These are phyloP conservation scores for Diaporthe batatas DNA, from an alignment of 2,329 filamentous ascomycete species.

Conservation along the genomic window DNA sequence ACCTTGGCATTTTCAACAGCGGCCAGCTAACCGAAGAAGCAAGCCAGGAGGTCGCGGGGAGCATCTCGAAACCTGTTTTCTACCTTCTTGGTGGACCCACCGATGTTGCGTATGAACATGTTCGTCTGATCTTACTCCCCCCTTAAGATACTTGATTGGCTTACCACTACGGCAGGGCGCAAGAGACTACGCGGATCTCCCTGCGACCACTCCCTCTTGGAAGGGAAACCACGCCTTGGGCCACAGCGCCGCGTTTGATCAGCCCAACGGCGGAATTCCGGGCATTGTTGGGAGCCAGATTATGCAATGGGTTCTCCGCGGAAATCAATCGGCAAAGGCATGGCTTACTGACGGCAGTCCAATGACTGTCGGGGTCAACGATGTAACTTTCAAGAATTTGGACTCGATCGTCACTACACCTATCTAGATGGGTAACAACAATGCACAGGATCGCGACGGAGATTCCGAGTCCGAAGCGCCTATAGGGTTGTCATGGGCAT, in stretches of 20 bases:
- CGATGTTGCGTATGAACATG: background rate
- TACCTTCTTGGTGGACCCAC: background rate
- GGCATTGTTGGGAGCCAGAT: background rate
- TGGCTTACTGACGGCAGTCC: background rate
- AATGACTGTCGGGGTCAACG: background rate
- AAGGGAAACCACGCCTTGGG: background rate
- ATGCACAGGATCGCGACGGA: no score
- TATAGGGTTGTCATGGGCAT: no score
- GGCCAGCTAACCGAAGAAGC: background rate
- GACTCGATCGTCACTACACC: background rate
- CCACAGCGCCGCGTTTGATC: background rate
- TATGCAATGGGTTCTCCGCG: background rate
- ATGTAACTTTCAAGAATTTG: background rate
- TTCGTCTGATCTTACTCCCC: background rate
- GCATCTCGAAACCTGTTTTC: background rate
- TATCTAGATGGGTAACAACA: background rate
- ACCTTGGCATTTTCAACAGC: constrained; percentile 1
- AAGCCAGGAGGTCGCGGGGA: background rate
- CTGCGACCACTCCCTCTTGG: background rate
- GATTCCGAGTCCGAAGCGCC: no score
- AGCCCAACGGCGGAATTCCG: background rate
- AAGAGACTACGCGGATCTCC: background rate
- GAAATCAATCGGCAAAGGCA: background rate
- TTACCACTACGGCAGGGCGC: background rate
- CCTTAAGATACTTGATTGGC: background rate